Base-by-base conservation (phyloP, 768 basidiomycete species). In the Strobilomyces dryophilus region DNA sequence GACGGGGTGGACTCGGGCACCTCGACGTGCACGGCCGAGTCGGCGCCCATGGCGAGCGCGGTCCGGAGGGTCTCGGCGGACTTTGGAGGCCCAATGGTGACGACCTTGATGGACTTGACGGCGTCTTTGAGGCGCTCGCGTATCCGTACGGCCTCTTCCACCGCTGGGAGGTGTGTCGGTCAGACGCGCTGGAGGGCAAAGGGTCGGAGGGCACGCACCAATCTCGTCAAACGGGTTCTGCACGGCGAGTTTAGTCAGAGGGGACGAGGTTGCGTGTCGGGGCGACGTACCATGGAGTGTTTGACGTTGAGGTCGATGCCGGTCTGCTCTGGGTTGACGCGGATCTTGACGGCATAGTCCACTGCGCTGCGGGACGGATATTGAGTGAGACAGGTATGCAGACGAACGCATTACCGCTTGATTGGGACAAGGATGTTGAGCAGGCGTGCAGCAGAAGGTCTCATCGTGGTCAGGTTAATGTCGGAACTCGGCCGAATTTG, bases 191-290 rank as follows among this genome's bases (percentile, higher is more conserved):
- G 15, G 6, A 34, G 18, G 10, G 12, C 11, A 10, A 26, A 37
- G 20, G n/a, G 14, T 14, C 42, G 24, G 36, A 7, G 14, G 14
- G 14, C 12, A 53, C 56, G n/a, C 51, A 94, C 94, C 95, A 66
- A 98, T 98, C 74, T 99, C 97, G 68, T 98, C 95, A 64, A 98
- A 98, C 0, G 97, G 95, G 71, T 98, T 98, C 95, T 98, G 63
- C 51, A 14, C 36, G 20, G 10, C 12, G 41, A n/a, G 11, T 21
- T 39, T 17, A 36, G 45, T 54, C 39, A 24, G 31, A 55, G 9
- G 18, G 32, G 56, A 20, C 20, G 34, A 31, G 11, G 10, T 5
- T 12, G 20, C 9, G 4, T 14, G 21, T 34, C 37, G 31, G 35
- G 12, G 35, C 8, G 39, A 62, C 85, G 60, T 59, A 94, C 95